Conservation (phyloP, 495 filamentous ascomycete genomes). For the Cairneyella variabilis region DNA sequence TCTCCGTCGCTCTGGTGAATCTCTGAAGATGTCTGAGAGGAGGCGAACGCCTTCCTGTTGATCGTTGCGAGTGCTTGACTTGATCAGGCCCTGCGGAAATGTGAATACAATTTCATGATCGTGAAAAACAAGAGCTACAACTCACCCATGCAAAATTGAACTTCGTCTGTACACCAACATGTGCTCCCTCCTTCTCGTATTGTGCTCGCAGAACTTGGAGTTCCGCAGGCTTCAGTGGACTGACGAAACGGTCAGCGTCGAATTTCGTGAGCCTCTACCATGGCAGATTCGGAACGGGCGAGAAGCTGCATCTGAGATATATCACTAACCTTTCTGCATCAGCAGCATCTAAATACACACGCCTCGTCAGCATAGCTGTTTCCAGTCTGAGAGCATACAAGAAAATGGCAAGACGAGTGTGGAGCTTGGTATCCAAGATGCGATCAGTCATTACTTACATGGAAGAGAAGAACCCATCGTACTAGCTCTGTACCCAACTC, state of each 20-base stretch:
- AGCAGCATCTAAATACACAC: constrained; percentile 69
- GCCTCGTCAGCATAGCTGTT: constrained; percentile 25
- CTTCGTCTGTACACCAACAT: constrained; percentile 95
- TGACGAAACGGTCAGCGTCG: constrained; percentile 12
- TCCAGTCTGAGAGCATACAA: constrained; percentile 17
- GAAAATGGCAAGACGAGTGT: constrained; percentile 24
- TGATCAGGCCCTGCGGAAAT: constrained; percentile 77
- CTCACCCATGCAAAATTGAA: constrained; percentile 99
- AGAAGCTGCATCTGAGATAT: not conserved
- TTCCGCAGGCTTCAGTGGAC: constrained; percentile 83
- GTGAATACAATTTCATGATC: constrained; percentile 6
- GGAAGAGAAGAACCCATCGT: constrained; percentile 64
- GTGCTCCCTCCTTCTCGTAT: constrained; percentile 94
- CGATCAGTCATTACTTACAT: constrained; percentile 50
- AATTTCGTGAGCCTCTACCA: not conserved
- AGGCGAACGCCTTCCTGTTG: constrained; percentile 95
- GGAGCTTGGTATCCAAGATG: constrained; percentile 21
- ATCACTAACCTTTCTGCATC: constrained; percentile 94
- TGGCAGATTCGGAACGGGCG: not conserved
- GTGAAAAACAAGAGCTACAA: not conserved
- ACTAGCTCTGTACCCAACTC: constrained; percentile 1
- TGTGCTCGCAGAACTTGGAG: constrained; percentile 87
- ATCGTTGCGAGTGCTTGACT: constrained; percentile 74
- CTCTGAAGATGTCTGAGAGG: constrained; percentile 94
- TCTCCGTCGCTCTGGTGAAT: constrained; percentile 81